Evolutionary conservation across 345 rosid genomes (phyloP).

Genomic region (Schrenkiella parvula): DNA sequence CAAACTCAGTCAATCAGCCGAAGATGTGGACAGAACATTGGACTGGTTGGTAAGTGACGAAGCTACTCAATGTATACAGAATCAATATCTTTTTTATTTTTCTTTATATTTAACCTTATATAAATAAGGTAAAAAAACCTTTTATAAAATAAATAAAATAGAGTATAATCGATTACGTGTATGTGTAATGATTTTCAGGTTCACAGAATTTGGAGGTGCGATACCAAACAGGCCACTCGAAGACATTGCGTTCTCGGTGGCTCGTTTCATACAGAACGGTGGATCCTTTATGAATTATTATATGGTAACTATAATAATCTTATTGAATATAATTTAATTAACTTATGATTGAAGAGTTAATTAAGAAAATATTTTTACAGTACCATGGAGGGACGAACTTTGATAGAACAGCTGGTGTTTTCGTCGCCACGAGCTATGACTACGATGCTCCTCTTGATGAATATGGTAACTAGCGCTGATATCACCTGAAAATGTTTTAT

Average conservation of each 20-base stretch:
- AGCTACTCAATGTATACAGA: background rate
- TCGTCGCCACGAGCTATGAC: slow-evolving; percentile 89
- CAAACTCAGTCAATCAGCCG: slow-evolving; percentile 61
- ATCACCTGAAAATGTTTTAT: background rate
- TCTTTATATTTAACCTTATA: background rate
- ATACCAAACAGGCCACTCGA: slow-evolving; percentile 76
- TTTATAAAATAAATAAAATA: background rate
- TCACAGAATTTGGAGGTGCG: slow-evolving; percentile 65
- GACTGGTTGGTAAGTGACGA: slow-evolving; percentile 82
- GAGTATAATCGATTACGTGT: background rate
- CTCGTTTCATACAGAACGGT: slow-evolving; percentile 72
- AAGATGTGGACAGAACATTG: slow-evolving; percentile 94
- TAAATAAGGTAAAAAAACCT: no score
- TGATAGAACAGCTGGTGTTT: slow-evolving; percentile 78
- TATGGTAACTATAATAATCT: slow-evolving; percentile 47
- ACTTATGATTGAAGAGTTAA: background rate
- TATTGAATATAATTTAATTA: background rate
- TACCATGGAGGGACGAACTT: slow-evolving; percentile 98
- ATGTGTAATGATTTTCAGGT: slow-evolving; percentile 39
- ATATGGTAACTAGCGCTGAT: slow-evolving; percentile 45
- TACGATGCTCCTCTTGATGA: slow-evolving; percentile 97
- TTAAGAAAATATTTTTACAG: slow-evolving; percentile 33
- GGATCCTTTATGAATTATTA: slow-evolving; percentile 84
- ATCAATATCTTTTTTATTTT: background rate
- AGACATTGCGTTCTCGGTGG: slow-evolving; percentile 79